These are phyloP conservation scores for Rhizophora apiculata DNA, from an alignment of 345 rosid genomes.

Conservation along the genomic window DNA sequence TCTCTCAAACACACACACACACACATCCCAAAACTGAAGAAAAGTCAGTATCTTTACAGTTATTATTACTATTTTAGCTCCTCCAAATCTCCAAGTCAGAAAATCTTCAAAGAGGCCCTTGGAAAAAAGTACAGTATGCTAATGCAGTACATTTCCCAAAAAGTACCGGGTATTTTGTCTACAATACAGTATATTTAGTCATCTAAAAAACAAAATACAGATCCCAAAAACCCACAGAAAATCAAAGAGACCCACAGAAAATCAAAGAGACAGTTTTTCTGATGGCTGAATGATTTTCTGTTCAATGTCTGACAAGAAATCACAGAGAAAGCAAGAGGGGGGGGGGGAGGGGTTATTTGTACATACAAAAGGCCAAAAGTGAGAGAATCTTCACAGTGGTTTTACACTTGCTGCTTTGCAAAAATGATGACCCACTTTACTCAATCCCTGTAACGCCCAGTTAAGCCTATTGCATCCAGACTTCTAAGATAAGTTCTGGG, in stretches of 20 bases:
- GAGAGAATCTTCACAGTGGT: constrained; percentile 40
- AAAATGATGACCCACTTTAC: constrained; percentile 24
- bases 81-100: constrained; percentile 22
- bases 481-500: constrained; percentile 22
- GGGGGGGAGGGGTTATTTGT: neutral
- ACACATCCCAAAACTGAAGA: constrained; percentile 38
- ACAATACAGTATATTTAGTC: too few species aligned
- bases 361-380: constrained; percentile 20
- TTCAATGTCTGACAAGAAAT: constrained; percentile 32
- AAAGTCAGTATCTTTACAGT: constrained; percentile 35
- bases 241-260: constrained; percentile 38
- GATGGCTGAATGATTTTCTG: constrained; percentile 42
- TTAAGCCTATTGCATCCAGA: constrained; percentile 15
- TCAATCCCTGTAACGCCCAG: constrained; percentile 42
- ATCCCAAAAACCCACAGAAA: constrained; percentile 48
- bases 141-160: too few species aligned
- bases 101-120: constrained; percentile 19
- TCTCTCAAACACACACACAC: neutral
- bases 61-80: constrained; percentile 31
- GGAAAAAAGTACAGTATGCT: too few species aligned
- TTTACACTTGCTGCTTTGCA: neutral
- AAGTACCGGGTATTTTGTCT: too few species aligned
- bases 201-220: constrained; percentile 22
- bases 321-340: constrained; percentile 15
- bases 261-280: constrained; percentile 36